These are phyloP conservation scores for Penicillium nucicola DNA, from an alignment of 495 filamentous ascomycete species.

Conservation along the genomic window DNA sequence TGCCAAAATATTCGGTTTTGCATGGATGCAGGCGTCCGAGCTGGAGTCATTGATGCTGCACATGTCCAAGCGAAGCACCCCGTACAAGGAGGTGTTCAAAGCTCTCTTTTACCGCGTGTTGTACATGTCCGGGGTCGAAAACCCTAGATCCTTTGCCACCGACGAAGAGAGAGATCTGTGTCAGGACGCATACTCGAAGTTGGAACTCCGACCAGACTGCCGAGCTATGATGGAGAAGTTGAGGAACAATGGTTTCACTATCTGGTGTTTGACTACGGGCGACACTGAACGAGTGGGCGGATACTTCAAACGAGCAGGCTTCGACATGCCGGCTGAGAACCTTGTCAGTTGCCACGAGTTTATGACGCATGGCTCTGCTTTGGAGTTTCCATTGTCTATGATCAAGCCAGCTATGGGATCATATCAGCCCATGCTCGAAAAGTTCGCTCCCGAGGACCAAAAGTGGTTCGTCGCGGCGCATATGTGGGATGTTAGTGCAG, in stretches of 20 bases:
- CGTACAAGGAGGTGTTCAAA: conserved; percentile 28
- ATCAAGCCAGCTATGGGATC: no score
- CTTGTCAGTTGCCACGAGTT: conserved; percentile 35
- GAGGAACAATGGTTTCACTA: conserved; percentile 30
- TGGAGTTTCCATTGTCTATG: background rate
- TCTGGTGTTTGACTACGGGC: conserved; percentile 42
- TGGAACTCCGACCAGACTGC: conserved; percentile 26
- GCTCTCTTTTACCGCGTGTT: conserved; percentile 41
- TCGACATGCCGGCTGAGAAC: conserved; percentile 39
- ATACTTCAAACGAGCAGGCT: conserved; percentile 32
- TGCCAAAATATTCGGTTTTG: conserved; percentile 33
- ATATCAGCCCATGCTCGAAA: background rate
- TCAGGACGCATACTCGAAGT: conserved; percentile 22
- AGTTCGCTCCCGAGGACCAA: conserved; percentile 10
- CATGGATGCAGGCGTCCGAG: conserved; percentile 40
- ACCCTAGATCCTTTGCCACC: conserved; percentile 31
- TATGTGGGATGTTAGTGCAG: conserved; percentile 42
- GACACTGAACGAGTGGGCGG: conserved; percentile 32
- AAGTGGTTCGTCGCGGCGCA: conserved; percentile 39
- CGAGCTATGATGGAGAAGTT: conserved; percentile 29
- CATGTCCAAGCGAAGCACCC: conserved; percentile 31
- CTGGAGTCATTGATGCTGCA: conserved; percentile 38
- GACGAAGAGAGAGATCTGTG: conserved; percentile 29
- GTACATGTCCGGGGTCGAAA: conserved; percentile 31
- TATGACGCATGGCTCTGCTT: conserved; percentile 29